Conservation (phyloP, 805 yeast genomes). For the Yarrowia sp. region DNA sequence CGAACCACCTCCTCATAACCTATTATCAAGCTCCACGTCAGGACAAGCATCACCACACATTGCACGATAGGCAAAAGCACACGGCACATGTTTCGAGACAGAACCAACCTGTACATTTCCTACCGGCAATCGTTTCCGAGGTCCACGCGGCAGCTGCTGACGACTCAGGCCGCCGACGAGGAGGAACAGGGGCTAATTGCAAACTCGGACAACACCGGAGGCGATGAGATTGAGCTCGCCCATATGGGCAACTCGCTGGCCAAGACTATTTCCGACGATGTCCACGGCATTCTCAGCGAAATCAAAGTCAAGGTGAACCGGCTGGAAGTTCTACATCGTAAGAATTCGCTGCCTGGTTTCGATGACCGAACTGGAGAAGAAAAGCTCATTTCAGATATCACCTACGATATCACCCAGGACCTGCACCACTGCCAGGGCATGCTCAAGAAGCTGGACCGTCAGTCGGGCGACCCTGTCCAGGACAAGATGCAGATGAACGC, state of each 20-base stretch:
- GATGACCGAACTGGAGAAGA: slow-evolving; percentile 81
- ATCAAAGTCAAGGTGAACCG: slow-evolving; percentile 64
- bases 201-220: slow-evolving; percentile 46
- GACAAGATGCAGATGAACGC: slow-evolving; percentile 33
- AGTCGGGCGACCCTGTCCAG: slow-evolving; percentile 45
- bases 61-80: slow-evolving; percentile 3
- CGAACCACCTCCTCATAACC: slow-evolving; percentile 19
- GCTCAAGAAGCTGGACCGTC: slow-evolving; percentile 68
- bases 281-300: slow-evolving; percentile 65
- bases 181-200: slow-evolving; percentile 68
- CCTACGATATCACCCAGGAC: slow-evolving; percentile 71
- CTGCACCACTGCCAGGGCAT: slow-evolving; percentile 81
- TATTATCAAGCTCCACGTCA: slow-evolving; percentile 36
- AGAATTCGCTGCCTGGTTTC: slow-evolving; percentile 85
- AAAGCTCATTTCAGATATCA: slow-evolving; percentile 76
- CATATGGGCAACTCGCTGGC: slow-evolving; percentile 79
- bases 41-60: slow-evolving; percentile 30
- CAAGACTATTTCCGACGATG: slow-evolving; percentile 67
- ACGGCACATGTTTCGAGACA: slow-evolving; percentile 78
- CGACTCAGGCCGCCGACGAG: slow-evolving; percentile 54
- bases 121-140: slow-evolving; percentile 90
- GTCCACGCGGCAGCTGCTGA: slow-evolving; percentile 49
- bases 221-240: slow-evolving; percentile 61
- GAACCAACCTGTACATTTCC: slow-evolving; percentile 90
- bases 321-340: slow-evolving; percentile 75